Conservation (phyloP, 2,329 filamentous ascomycete genomes). For the Rutstroemia sp. region DNA sequence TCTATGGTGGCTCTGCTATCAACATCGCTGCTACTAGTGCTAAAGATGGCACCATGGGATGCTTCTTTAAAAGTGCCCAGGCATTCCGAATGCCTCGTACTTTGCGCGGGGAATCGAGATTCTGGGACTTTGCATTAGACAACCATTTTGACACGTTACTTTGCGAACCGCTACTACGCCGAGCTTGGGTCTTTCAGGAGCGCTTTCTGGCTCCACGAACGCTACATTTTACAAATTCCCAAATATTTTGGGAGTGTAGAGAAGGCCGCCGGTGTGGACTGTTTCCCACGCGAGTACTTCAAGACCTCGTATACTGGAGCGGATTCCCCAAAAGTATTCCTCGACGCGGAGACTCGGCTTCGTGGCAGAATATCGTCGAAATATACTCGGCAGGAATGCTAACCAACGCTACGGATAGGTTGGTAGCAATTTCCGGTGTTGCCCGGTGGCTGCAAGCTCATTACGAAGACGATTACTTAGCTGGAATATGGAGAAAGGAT, state of each 20-base stretch:
- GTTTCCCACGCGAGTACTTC: too few relatives aligned
- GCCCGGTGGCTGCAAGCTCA: neutral
- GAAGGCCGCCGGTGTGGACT: neutral
- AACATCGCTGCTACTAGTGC: neutral
- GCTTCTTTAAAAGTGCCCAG: neutral
- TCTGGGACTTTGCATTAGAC: neutral
- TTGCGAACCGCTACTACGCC: neutral
- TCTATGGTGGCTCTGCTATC: neutral
- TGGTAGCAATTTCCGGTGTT: neutral
- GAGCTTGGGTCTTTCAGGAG: neutral
- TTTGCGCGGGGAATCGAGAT: neutral
- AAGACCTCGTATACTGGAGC: too few relatives aligned
- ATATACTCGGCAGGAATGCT: neutral
- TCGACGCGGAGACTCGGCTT: neutral
- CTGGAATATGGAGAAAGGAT: neutral
- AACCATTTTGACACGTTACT: neutral
- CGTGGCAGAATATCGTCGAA: neutral
- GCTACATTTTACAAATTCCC: neutral
- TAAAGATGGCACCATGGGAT: neutral
- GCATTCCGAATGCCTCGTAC: neutral
- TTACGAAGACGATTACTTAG: neutral
- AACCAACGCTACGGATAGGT: neutral
- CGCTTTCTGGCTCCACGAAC: neutral
- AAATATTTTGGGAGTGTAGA: neutral
- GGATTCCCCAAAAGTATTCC: neutral